Percentiles rank a stretch among this genome's conserved stretches.
Conservation (phyloP, 2,329 filamentous ascomycete genomes). For the Tympanopsis confertula region DNA sequence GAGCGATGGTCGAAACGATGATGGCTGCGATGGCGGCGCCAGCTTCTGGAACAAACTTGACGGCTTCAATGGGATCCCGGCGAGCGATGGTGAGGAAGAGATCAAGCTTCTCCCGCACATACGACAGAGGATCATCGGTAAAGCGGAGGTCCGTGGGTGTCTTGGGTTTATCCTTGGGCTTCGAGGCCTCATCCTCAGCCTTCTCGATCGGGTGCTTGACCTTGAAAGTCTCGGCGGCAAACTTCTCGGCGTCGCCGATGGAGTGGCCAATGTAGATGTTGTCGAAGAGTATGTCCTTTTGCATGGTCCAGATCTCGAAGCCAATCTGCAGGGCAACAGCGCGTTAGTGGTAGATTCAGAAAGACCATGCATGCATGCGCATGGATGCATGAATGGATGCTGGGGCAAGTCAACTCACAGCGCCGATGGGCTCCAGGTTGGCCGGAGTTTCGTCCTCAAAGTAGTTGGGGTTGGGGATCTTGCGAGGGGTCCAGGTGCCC, state of each 20-base stretch:
- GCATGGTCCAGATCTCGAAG: slow-evolving; percentile 99
- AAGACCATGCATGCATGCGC: slow-evolving; percentile 2
- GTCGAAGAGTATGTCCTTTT: slow-evolving; percentile 95
- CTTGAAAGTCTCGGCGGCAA: slow-evolving; percentile 81
- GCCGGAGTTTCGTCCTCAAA: slow-evolving; percentile 94
- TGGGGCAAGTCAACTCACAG: slow-evolving; percentile 47
- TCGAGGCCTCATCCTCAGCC: slow-evolving; percentile 64
- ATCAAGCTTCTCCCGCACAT: slow-evolving; percentile 83
- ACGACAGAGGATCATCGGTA: slow-evolving; percentile 78
- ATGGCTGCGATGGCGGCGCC: slow-evolving; percentile 68
- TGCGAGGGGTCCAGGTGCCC: slow-evolving; percentile 83
- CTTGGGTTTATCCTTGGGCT: slow-evolving; percentile 69
- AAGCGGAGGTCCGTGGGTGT: slow-evolving; percentile 67
- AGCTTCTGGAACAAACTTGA: slow-evolving; percentile 85
- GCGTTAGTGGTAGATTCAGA: slow-evolving; percentile 9
- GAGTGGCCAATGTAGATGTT: slow-evolving; percentile 99
- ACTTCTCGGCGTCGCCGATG: slow-evolving; percentile 76
- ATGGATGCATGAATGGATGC: slow-evolving; percentile 8
- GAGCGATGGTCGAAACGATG: slow-evolving; percentile 34
- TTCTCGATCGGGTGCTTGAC: slow-evolving; percentile 78
- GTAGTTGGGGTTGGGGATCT: slow-evolving; percentile 93
- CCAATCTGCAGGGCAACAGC: slow-evolving; percentile 53
- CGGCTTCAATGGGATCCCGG: slow-evolving; percentile 70
- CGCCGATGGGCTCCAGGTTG: slow-evolving; percentile 96
- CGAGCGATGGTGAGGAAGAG: slow-evolving; percentile 77